Evolutionary conservation across 108 stramenopile genomes (phyloP), one percentile per base, ranked within the genome.

Genomic region (Skeletonema menzelii): DNA sequence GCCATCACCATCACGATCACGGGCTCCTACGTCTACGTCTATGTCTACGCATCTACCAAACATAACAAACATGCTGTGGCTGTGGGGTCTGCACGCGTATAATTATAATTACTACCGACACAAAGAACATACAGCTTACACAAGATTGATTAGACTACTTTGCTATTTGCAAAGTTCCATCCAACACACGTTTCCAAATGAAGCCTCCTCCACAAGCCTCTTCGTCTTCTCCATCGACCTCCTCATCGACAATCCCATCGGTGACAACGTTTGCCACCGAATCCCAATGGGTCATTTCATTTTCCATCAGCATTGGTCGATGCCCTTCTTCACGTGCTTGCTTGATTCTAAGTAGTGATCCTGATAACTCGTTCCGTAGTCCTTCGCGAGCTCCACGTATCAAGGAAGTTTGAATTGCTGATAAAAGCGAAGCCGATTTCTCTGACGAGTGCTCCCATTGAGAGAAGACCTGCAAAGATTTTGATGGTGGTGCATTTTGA

Each of bases 291-390:
- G 42, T 17, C 28, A 59, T 22, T 40, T 42, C 62, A 53, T 69
- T 46, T 30, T 69, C 72, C 38, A 63, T 72, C 26, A 66, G n/a
- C 27, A 62, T 57, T 62, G 65, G 60, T 34, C 38, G 12, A 40
- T 61, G 56, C 56, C 60, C 61, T 63, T 82, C 80, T 56, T 77
- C 80, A 19, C 91, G 82, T 13, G 84, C 82, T 26, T 84, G 58
- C 44, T 84, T 75, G 49, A 93, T 65, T 67, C 88, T 79, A n/a
- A 93, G 70, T 70, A 93, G 53, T 12, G 91, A 87, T 17, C 86
- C 85, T 13, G 92, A 90, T 20, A 89, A 57, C 78, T 88, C 91
- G 15, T 47, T 82, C 37, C 72, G 61, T 42, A 82, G 56, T 30
- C 84, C 75, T 42, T 82, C 77, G 26, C 80, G 79, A 35, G 87